These are phyloP conservation scores for Viridothelium virens DNA, from an alignment of 495 filamentous ascomycete species.

Conservation along the genomic window DNA sequence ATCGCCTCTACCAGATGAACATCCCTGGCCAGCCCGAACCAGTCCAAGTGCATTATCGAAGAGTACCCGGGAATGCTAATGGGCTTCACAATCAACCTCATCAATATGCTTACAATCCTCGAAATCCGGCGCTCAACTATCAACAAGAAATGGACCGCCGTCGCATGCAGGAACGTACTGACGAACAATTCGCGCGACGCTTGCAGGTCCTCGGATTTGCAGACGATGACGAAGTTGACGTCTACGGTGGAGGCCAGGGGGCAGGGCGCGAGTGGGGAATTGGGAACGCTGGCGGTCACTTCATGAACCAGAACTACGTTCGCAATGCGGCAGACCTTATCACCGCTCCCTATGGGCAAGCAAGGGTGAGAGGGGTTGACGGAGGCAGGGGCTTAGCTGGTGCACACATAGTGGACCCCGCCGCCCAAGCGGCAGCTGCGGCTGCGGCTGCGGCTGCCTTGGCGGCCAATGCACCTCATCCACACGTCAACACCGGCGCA, in stretches of 20 bases:
- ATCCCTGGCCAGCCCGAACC: constrained; percentile 34
- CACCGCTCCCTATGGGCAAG: constrained; percentile 18
- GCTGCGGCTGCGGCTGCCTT: neutral
- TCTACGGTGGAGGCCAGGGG: constrained; percentile 16
- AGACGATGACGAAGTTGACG: constrained; percentile 14
- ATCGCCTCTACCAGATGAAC: constrained; percentile 52
- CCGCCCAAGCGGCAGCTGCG: neutral
- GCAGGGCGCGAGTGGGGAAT: constrained; percentile 26
- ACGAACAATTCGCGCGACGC: constrained; percentile 50
- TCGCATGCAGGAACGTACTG: constrained; percentile 47
- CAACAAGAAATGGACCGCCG: constrained; percentile 47
- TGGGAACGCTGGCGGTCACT: constrained; percentile 38
- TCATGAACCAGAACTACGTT: constrained; percentile 38
- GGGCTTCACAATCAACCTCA: neutral
- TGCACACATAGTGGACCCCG: neutral
- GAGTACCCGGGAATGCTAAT: constrained; percentile 19
- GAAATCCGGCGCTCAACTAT: constrained; percentile 29
- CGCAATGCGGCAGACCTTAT: constrained; percentile 26
- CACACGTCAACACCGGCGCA: neutral
- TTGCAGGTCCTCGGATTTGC: constrained; percentile 39
- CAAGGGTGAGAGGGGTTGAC: neutral
- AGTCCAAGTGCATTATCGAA: constrained; percentile 22
- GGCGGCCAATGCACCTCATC: neutral
- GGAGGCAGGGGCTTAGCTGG: neutral
- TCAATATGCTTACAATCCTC: constrained; percentile 9